Conservation (phyloP, 345 rosid species). For the Geranium rotundifolium region DNA sequence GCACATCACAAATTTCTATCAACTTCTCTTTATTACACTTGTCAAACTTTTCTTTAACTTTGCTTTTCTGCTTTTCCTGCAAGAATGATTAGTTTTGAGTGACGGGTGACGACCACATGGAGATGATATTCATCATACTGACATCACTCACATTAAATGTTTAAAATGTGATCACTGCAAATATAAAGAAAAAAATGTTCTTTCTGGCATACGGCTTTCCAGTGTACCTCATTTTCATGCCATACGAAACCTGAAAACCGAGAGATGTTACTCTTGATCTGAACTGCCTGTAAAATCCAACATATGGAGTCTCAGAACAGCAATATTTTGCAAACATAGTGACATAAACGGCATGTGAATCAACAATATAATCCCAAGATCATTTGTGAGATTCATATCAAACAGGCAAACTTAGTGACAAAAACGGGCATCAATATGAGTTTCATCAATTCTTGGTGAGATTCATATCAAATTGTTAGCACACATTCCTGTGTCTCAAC, state of each 20-base stretch:
- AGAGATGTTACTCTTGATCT: constrained; percentile 66
- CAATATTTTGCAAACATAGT: constrained; percentile 2
- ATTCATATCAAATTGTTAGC: not conserved
- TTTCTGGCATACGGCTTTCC: not conserved
- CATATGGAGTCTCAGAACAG: constrained; percentile 15
- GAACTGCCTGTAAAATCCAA: constrained; percentile 58
- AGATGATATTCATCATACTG: not conserved
- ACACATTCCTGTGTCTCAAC: not conserved
- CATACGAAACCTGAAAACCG: constrained; percentile 89
- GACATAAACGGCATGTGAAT: not conserved
- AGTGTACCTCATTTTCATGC: constrained; percentile 84
- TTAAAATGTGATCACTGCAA: not conserved
- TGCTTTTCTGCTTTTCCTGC: constrained; percentile 72
- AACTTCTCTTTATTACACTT: constrained; percentile 77
- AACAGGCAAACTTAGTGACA: no score
- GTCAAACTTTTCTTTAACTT: constrained; percentile 72
- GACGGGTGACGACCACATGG: not conserved
- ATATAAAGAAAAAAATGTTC: not conserved
- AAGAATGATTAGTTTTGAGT: constrained; percentile 10
- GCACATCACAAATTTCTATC: constrained; percentile 70
- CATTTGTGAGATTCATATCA: not conserved
- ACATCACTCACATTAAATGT: not conserved
- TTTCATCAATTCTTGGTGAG: no score
- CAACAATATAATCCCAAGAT: not conserved
- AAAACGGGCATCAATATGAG: no score